Percentiles rank a stretch among this genome's conserved stretches.
These are phyloP conservation scores for Venturia pyrina DNA, from an alignment of 2,329 filamentous ascomycete genomes.

Conservation along the genomic window DNA sequence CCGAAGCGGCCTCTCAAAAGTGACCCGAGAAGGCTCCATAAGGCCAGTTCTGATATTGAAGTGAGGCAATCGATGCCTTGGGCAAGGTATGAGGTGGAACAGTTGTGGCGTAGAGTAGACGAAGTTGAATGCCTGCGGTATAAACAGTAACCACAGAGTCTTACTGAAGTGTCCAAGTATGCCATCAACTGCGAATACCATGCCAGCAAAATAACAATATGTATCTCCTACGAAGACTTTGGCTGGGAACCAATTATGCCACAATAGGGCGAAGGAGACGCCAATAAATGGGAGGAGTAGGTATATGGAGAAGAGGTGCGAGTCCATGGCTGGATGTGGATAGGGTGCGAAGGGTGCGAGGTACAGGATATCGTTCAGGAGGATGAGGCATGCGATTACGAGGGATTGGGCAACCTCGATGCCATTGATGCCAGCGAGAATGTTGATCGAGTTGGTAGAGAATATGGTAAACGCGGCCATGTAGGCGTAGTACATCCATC, in stretches of 20 bases:
- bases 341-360: slow-evolving; percentile 61
- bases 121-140: slow-evolving; percentile 96
- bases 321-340: slow-evolving; percentile 88
- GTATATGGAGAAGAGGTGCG: slow-evolving; percentile 92
- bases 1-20: slow-evolving; percentile 61
- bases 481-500: slow-evolving; percentile 74
- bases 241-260: slow-evolving; percentile 93
- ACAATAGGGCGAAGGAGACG: slow-evolving; percentile 75
- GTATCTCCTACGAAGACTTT: slow-evolving; percentile 96
- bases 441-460: slow-evolving; percentile 98
- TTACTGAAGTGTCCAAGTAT: slow-evolving; percentile 98
- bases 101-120: slow-evolving; percentile 87
- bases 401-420: slow-evolving; percentile 94
- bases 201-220: slow-evolving; percentile 98
- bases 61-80: slow-evolving; percentile 78
- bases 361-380: slow-evolving; percentile 82
- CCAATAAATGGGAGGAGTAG: slow-evolving; percentile 89
- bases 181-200: slow-evolving; percentile 95
- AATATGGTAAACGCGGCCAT: slow-evolving; percentile 97
- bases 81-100: slow-evolving; percentile 82
- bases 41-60: slow-evolving; percentile 81
- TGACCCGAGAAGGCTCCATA: slow-evolving; percentile 75
- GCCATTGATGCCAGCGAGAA: slow-evolving; percentile 97
- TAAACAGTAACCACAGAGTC: slow-evolving; percentile 78
- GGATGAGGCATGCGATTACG: slow-evolving; percentile 74